Percentiles rank a stretch among this genome's conserved stretches.
These are phyloP conservation scores for Melanomma pulvis-pyrius DNA, from an alignment of 495 filamentous ascomycete species.

Conservation along the genomic window DNA sequence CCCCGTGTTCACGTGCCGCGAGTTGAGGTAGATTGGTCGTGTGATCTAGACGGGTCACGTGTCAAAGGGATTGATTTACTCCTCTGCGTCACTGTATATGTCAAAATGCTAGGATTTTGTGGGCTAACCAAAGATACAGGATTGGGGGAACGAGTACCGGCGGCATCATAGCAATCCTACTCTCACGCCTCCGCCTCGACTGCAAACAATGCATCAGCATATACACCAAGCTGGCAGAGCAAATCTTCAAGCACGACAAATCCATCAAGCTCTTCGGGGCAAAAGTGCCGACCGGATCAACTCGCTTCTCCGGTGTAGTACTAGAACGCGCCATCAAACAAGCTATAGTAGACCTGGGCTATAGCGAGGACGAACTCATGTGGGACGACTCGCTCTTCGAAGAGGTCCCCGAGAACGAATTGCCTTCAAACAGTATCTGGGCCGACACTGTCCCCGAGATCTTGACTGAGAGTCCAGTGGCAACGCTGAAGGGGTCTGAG, in stretches of 20 bases:
- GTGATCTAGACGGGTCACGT: neutral
- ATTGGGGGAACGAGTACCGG: slow-evolving; percentile 39
- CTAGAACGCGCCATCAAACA: slow-evolving; percentile 40
- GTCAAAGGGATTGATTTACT: neutral
- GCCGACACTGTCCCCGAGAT: slow-evolving; percentile 21
- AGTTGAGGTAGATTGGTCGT: neutral
- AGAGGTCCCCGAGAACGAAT: slow-evolving; percentile 35
- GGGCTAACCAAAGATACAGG: neutral
- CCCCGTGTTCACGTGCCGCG: neutral
- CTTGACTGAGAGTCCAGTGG: slow-evolving; percentile 27
- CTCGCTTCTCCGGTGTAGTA: slow-evolving; percentile 39
- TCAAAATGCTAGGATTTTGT: neutral
- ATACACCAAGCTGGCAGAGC: slow-evolving; percentile 36
- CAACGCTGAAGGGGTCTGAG: slow-evolving; percentile 6
- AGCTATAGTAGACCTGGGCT: slow-evolving; percentile 39
- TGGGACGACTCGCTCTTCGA: slow-evolving; percentile 43
- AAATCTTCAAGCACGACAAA: slow-evolving; percentile 45
- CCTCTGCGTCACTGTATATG: neutral
- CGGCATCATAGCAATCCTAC: slow-evolving; percentile 40
- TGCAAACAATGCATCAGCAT: slow-evolving; percentile 38
- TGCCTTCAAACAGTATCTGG: slow-evolving; percentile 39
- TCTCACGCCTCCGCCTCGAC: slow-evolving; percentile 37
- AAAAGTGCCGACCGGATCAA: slow-evolving; percentile 37
- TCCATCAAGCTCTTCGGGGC: slow-evolving; percentile 42
- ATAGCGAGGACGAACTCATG: slow-evolving; percentile 42